Conservation (phyloP, 2,329 filamentous ascomycete genomes). For the Teratosphaeria viscida region DNA sequence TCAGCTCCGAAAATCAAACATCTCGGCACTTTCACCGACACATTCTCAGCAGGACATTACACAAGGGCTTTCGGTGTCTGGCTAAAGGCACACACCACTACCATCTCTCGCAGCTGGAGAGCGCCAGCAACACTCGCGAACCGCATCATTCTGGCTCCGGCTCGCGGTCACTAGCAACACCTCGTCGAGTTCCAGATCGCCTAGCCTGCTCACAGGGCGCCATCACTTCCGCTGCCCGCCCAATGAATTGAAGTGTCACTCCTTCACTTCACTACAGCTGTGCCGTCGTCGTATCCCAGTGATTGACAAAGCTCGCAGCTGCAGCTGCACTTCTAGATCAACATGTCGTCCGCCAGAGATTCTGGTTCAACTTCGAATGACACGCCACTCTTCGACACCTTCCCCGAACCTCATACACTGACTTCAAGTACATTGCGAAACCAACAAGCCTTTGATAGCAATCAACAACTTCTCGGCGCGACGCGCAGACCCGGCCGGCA, state of each 20-base stretch:
- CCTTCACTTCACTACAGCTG: not conserved
- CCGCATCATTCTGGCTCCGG: not conserved
- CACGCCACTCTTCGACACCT: not conserved
- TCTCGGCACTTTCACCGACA: conserved; percentile 1
- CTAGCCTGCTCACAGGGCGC: not conserved
- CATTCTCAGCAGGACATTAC: not conserved
- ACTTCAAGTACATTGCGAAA: not conserved
- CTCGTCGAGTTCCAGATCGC: not conserved
- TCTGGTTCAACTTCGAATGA: not conserved
- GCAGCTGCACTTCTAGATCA: not conserved
- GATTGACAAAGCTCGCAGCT: not conserved
- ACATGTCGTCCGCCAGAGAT: not conserved
- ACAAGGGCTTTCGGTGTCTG: not conserved
- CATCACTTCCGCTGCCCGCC: not conserved
- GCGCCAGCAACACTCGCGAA: not conserved
- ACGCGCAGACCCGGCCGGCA: not conserved
- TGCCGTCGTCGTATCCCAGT: not conserved
- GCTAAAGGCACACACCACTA: not conserved
- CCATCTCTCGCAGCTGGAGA: not conserved
- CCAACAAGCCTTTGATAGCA: not conserved
- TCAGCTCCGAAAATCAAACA: not conserved
- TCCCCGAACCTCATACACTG: not conserved
- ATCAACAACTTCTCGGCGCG: not conserved
- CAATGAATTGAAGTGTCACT: not conserved
- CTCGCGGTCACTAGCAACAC: not conserved